Conservation (phyloP, 345 rosid genomes). For the Camelina neglecta region DNA sequence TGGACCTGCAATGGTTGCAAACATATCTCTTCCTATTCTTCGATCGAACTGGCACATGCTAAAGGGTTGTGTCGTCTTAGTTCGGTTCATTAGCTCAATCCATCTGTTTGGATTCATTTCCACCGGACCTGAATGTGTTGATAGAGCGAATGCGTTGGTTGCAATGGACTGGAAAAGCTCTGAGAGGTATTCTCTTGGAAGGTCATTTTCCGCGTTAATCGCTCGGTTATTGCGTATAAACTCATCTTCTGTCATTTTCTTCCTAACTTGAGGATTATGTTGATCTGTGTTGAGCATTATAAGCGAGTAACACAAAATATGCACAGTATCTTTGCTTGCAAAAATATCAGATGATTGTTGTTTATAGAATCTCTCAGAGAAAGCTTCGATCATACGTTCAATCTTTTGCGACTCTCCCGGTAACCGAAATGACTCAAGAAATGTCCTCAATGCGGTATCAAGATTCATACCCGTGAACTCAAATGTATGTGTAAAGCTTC, state of each 20-base stretch:
- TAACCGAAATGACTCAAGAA: conserved; percentile 74
- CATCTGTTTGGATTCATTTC: conserved; percentile 83
- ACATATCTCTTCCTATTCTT: conserved; percentile 85
- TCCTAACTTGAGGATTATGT: conserved; percentile 91
- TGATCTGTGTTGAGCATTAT: conserved; percentile 97
- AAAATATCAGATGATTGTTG: conserved; percentile 75
- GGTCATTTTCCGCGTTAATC: conserved; percentile 84
- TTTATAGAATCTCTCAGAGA: conserved; percentile 71
- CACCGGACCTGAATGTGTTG: conserved; percentile 53
- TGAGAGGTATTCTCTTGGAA: conserved; percentile 86
- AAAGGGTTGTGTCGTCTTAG: conserved; percentile 55
- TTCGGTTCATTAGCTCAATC: conserved; percentile 73
- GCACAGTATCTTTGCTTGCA: conserved; percentile 75
- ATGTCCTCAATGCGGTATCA: conserved; percentile 78
- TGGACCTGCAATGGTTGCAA: conserved; percentile 86
- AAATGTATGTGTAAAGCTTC: conserved; percentile 75
- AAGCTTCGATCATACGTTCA: conserved; percentile 77
- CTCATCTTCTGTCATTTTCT: conserved; percentile 96
- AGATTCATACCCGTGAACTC: conserved; percentile 83
- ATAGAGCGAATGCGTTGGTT: conserved; percentile 57
- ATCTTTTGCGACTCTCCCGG: conserved; percentile 97
- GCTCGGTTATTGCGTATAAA: conserved; percentile 86
- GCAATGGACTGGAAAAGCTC: conserved; percentile 85
- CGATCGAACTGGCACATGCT: conserved; percentile 64
- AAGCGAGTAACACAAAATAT: conserved; percentile 79